phyloP scores from a whole-genome alignment of 805 yeast species.

The Candida coleopterorum region DNA sequence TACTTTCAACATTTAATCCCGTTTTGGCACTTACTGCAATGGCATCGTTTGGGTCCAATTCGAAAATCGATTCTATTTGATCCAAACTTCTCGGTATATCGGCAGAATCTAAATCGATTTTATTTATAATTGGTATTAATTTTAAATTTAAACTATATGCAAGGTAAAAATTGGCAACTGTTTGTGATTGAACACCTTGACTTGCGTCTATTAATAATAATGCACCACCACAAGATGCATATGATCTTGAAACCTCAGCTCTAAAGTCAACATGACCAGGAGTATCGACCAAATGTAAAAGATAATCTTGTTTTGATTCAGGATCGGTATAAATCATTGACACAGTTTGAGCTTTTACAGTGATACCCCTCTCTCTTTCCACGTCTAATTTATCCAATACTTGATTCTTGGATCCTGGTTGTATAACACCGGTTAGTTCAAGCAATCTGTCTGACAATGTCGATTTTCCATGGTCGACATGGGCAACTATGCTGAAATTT shows the following conservation, averaged over 20 bases:
- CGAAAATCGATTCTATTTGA: conserved; percentile 83
- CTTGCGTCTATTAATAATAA: conserved; percentile 86
- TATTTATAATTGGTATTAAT: conserved; percentile 85
- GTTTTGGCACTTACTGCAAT: conserved; percentile 90
- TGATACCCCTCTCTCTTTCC: conserved; percentile 93
- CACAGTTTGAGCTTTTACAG: conserved; percentile 96
- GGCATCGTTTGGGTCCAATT: conserved; percentile 66
- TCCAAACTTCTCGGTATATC: conserved; percentile 75
- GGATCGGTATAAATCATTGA: conserved; percentile 74
- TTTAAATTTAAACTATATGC: conserved; percentile 83
- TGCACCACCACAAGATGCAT: conserved; percentile 96
- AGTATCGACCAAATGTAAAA: conserved; percentile 89
- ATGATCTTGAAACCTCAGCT: conserved; percentile 88
- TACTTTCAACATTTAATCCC: conserved; percentile 69
- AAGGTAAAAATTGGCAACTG: conserved; percentile 92
- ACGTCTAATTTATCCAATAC: conserved; percentile 90
- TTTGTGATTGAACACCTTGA: conserved; percentile 96
- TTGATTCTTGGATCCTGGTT: conserved; percentile 71
- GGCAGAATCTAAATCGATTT: conserved; percentile 85
- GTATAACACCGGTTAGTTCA: conserved; percentile 85
- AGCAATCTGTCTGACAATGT: conserved; percentile 84
- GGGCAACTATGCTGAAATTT: conserved; percentile 93
- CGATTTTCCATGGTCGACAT: conserved; percentile 87
- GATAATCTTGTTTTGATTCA: conserved; percentile 63
- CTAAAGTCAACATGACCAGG: conserved; percentile 98